Percentiles rank a stretch among this genome's conserved stretches.
Evolutionary conservation across 805 yeast species (phyloP).

Genomic region (Metschnikowia sp.): DNA sequence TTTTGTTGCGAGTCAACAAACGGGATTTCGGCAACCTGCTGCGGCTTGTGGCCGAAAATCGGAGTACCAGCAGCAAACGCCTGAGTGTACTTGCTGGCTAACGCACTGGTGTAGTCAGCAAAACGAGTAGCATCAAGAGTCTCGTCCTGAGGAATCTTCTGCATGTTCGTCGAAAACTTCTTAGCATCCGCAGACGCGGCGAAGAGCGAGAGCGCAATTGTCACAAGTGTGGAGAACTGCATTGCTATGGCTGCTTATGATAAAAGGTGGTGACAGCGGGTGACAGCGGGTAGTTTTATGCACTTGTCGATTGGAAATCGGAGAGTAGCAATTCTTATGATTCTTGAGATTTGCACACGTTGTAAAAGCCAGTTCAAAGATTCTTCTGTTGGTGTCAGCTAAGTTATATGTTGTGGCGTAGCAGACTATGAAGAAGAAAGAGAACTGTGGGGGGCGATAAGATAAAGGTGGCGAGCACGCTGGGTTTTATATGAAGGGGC

Average conservation of each 20-base stretch:
- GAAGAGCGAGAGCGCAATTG: constrained; percentile 41
- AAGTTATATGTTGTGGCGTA: constrained; percentile 3
- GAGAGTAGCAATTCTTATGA: background rate
- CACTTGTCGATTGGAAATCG: background rate
- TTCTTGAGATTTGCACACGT: background rate
- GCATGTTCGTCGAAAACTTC: constrained; percentile 53
- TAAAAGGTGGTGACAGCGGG: background rate
- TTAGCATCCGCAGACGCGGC: constrained; percentile 45
- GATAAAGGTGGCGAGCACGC: constrained; percentile 5
- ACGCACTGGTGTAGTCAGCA: constrained; percentile 51
- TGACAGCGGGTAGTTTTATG: background rate
- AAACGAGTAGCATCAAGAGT: constrained; percentile 50
- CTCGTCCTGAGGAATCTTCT: constrained; percentile 56
- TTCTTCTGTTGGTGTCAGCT: background rate
- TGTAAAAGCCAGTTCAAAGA: background rate
- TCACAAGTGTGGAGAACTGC: constrained; percentile 38
- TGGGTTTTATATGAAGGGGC: constrained; percentile 3
- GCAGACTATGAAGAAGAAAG: constrained; percentile 3
- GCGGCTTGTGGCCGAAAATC: constrained; percentile 12
- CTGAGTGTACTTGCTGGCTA: constrained; percentile 60
- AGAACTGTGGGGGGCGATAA: constrained; percentile 10
- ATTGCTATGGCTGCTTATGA: constrained; percentile 14
- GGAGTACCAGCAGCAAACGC: constrained; percentile 35
- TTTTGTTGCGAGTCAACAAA: constrained; percentile 14
- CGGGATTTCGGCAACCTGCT: constrained; percentile 21